Evolutionary conservation across 2,329 filamentous ascomycete species (phyloP).

Genomic region (Penicillium janthinellum): DNA sequence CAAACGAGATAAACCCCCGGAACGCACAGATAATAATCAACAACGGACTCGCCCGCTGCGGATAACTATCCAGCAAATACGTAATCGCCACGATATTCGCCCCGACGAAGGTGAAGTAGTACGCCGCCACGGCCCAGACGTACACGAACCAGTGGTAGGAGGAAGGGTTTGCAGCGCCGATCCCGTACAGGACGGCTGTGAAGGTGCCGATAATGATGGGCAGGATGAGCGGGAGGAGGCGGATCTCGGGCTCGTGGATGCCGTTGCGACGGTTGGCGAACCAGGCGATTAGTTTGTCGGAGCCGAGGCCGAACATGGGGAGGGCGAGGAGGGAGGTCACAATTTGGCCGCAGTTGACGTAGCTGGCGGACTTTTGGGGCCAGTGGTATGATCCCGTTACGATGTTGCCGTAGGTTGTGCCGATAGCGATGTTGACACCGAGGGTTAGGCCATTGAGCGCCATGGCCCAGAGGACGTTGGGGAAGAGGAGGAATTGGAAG

Average conservation of each 20-base stretch:
- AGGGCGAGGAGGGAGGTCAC: slow-evolving; percentile 42
- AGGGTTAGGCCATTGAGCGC: slow-evolving; percentile 44
- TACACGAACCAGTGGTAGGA: slow-evolving; percentile 30
- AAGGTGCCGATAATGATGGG: slow-evolving; percentile 44
- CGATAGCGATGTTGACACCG: slow-evolving; percentile 48
- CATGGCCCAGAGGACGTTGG: slow-evolving; percentile 48
- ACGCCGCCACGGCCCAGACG: slow-evolving; percentile 26
- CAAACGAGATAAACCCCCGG: slow-evolving; percentile 51
- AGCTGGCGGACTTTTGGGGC: slow-evolving; percentile 37
- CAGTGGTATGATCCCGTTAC: slow-evolving; percentile 44
- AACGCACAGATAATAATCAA: slow-evolving; percentile 52
- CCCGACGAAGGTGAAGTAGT: slow-evolving; percentile 35
- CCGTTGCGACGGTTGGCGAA: slow-evolving; percentile 40
- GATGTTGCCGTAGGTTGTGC: slow-evolving; percentile 45
- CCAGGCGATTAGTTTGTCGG: slow-evolving; percentile 41
- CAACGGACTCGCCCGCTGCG: slow-evolving; percentile 44
- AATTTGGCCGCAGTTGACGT: slow-evolving; percentile 47
- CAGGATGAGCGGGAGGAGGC: slow-evolving; percentile 38
- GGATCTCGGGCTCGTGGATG: slow-evolving; percentile 46
- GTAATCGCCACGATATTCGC: slow-evolving; percentile 51
- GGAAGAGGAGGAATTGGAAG: slow-evolving; percentile 41
- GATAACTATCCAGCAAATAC: slow-evolving; percentile 50
- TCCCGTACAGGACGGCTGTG: slow-evolving; percentile 44
- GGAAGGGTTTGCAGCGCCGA: slow-evolving; percentile 38
- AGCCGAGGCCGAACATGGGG: slow-evolving; percentile 44